Evolutionary conservation across 2,329 filamentous ascomycete species (phyloP).

Genomic region (Helotiales sp.): DNA sequence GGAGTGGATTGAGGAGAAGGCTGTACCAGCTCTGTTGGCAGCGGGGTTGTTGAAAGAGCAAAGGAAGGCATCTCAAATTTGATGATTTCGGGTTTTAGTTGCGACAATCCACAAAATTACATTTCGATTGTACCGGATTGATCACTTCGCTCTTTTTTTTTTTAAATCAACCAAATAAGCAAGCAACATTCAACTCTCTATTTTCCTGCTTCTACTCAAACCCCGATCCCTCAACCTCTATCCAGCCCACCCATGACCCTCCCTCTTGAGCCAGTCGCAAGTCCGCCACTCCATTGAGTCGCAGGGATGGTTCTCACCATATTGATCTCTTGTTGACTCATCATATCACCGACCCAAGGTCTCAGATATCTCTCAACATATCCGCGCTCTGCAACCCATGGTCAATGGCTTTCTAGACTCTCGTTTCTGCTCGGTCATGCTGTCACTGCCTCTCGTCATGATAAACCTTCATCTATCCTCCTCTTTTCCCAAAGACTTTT

Average conservation of each 20-base stretch:
- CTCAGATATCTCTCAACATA: neutral
- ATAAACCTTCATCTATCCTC: neutral
- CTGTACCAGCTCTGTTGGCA: neutral
- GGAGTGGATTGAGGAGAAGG: neutral
- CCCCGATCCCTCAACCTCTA: neutral
- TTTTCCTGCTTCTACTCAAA: neutral
- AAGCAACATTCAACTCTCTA: too few species aligned
- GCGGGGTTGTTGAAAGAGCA: neutral
- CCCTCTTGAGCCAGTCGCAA: neutral
- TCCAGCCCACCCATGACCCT: slow-evolving; percentile 1
- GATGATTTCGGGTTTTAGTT: neutral
- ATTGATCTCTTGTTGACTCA: neutral
- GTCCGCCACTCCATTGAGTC: neutral
- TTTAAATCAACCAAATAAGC: neutral
- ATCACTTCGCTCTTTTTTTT: too few species aligned
- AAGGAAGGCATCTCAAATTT: neutral
- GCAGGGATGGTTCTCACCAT: neutral
- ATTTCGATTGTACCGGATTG: too few species aligned
- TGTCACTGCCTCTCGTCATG: too few species aligned
- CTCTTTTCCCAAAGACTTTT: neutral
- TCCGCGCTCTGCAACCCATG: neutral
- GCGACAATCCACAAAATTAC: too few species aligned
- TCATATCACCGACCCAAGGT: neutral
- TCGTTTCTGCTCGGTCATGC: too few species aligned
- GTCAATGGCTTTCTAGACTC: neutral